phyloP scores from a whole-genome alignment of 139 green algal species.

The Chlorella sp. region DNA sequence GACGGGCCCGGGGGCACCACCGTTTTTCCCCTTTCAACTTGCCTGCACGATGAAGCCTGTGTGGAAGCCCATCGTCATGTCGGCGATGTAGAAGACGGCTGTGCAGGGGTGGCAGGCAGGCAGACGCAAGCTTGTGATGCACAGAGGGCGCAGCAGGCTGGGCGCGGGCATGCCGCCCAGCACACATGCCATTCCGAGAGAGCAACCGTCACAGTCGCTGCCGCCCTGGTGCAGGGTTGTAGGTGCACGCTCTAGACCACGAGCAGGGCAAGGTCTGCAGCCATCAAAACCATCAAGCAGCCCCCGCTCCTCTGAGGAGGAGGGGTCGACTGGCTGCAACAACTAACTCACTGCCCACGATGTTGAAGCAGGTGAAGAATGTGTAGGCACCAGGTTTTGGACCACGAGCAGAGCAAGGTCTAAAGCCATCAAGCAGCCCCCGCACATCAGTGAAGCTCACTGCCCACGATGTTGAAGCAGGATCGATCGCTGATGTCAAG shows the following conservation, averaged over 20 bases:
- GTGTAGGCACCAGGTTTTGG: too few species aligned
- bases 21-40: too few species aligned
- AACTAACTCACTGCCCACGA: slow-evolving; percentile 24
- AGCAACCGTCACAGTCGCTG: not conserved
- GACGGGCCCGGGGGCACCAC: too few species aligned
- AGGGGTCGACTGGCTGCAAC: too few species aligned
- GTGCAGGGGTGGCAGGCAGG: not conserved
- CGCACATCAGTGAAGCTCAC: too few species aligned
- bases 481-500: too few species aligned
- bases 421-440: too few species aligned
- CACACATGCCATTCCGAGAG: not conserved
- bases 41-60: slow-evolving; percentile 7
- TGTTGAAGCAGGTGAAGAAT: not conserved
- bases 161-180: not conserved
- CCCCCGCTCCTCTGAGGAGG: too few species aligned
- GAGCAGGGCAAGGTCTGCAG: too few species aligned
- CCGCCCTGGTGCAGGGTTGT: not conserved
- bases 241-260: too few species aligned
- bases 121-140: not conserved
- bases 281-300: too few species aligned
- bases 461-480: not conserved
- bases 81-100: slow-evolving; percentile 13
- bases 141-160: not conserved
- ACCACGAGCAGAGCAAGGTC: too few species aligned
- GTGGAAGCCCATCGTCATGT: slow-evolving; percentile 28